Percentiles rank a stretch among this genome's conserved stretches.
phyloP scores from a whole-genome alignment of 2,329 filamentous ascomycete genomes.

The Fusarium torulosum region DNA sequence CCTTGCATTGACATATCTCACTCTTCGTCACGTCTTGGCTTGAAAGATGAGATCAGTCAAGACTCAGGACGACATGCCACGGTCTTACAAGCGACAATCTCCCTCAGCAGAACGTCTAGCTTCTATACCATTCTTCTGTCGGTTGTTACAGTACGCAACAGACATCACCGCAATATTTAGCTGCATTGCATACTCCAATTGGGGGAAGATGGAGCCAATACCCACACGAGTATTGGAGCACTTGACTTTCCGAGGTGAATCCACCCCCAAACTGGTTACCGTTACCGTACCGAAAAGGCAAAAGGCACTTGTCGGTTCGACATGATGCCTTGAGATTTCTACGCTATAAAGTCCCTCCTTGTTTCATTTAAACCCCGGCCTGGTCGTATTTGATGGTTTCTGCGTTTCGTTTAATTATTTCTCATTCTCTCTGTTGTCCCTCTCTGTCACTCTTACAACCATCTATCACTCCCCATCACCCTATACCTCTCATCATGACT shows the following conservation, averaged over 20 bases:
- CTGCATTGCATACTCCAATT: slow-evolving; percentile 39
- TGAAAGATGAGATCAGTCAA: not conserved
- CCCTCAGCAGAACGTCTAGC: not conserved
- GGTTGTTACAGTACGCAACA: slow-evolving; percentile 29
- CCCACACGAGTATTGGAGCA: slow-evolving; percentile 41
- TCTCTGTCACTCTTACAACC: slow-evolving; percentile 2
- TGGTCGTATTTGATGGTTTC: slow-evolving; percentile 17
- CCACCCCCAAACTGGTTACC: slow-evolving; percentile 47
- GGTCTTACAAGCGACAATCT: not conserved
- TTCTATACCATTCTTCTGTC: slow-evolving; percentile 19
- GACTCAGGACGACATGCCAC: not conserved
- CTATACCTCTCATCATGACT: slow-evolving; percentile 43
- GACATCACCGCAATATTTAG: slow-evolving; percentile 7
- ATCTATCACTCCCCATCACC: not conserved
- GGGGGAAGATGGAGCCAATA: slow-evolving; percentile 46
- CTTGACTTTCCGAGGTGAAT: slow-evolving; percentile 47
- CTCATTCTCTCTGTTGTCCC: slow-evolving; percentile 16
- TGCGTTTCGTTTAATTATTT: slow-evolving; percentile 14
- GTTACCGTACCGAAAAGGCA: slow-evolving; percentile 25
- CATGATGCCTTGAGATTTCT: slow-evolving; percentile 28
- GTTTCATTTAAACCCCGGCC: slow-evolving; percentile 34
- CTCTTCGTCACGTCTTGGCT: not conserved
- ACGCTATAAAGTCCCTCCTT: slow-evolving; percentile 45
- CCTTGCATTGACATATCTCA: not conserved
- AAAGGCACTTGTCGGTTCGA: slow-evolving; percentile 31